Base-by-base conservation (phyloP, 257 asterid genomes). In the Nicotiana obtusifolia region DNA sequence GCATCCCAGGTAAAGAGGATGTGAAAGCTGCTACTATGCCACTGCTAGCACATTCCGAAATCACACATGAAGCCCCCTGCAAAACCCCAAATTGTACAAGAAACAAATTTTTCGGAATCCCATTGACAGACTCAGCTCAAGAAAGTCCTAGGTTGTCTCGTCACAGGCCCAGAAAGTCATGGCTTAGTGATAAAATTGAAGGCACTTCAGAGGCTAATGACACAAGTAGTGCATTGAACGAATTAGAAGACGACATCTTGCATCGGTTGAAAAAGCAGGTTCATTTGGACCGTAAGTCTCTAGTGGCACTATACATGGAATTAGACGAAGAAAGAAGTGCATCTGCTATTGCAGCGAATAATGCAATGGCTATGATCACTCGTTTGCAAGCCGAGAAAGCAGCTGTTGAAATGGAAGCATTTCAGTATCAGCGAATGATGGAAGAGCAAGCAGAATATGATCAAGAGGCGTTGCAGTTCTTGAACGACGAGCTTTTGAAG, bases 291-390 rank as follows among this genome's bases (percentile, higher is more conserved):
- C 94, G 88, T 56, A 93, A 90, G 82, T 90, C 98, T 26, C 87
- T 96, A 7, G 88, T 89, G 84, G 99, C 88, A 16, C 60, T 96
- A 60, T 90, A 96, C 86, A 84, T 90, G 98, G 98, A 96, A 37
- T 81, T 96, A 66, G 99, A 96, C 20, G 97, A 96, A 84, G 99
- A 96, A 85, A 85, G 99, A 85, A 96, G 91, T 53, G 98, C 98
- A 33, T 89, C 99, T 3, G 94, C 95, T n/a, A 90, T 93, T n/a
- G 99, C 99, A 13, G 99, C 95, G 1, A 94, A 94, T 75, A 94
- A 96, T 56, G 99, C 99, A 16, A 96, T 96, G 99, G 98, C 98
- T 10, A 94, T 96, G 99, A 96, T 96, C 69, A 94, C 98, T 13
- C 90, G 95, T 33, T 85, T 96, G 19, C 99, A 96, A 77, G 97